Base-by-base conservation (phyloP, 805 yeast species). In the Metschnikowia anglica region DNA sequence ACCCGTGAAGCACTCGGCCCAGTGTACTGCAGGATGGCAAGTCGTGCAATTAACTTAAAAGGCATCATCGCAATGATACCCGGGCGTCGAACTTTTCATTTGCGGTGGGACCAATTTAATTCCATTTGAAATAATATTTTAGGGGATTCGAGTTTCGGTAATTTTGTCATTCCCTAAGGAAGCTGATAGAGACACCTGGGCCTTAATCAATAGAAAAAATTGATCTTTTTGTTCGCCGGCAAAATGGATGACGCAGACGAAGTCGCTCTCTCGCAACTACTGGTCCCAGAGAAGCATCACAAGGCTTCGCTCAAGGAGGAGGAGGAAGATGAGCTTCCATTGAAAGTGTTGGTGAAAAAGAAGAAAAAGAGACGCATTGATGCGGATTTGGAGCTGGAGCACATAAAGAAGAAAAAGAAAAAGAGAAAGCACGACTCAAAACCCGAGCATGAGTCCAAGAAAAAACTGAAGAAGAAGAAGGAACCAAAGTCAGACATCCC, bases 161-260 rank as follows among this genome's bases (percentile, higher is more conserved):
- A 19, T 19, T 32, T 2, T 2, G 15, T 4, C 5, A 9, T 11
- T 27, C 5, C 12, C 5, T 9, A 27, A 8, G 13, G 12, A n/a
- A n/a, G 15, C 12, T n/a, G 12, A 8, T 27, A 8, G 25, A 23
- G 25, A 23, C 25, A 23, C 10, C 25, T 10, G 10, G 10, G 25
- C 30, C 12, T 9, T 8, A n/a, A 12, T 5, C 21, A 30, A 13
- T 16, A 30, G 11, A 30, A 16, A 6, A 5, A 34, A 13, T 13
- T 4, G 20, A 13, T 12, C 12, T 4, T n/a, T 26, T 27, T 11
- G 20, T 26, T 27, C 2, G 5, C 19, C 13, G n/a, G 13, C 17
- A 34, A 53, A 73, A 49, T 49, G 55, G 51, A 53, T 29, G 59
- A 61, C 5, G 60, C 59, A 4, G 70, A 65, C 33, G 67, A 61